These are phyloP conservation scores for Juglanconis sp. DNA, from an alignment of 2,329 filamentous ascomycete genomes.

Conservation along the genomic window DNA sequence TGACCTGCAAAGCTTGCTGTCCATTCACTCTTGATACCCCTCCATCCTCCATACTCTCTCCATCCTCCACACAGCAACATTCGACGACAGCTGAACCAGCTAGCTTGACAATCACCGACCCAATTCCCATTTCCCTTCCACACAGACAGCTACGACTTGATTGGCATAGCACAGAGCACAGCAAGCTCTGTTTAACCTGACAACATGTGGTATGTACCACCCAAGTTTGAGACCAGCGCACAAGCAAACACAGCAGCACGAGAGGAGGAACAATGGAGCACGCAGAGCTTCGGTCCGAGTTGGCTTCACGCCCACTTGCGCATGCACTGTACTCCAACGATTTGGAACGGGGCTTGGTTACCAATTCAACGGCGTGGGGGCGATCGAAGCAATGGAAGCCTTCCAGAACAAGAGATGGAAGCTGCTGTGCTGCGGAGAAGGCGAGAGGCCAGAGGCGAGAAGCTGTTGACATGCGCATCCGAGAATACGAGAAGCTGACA, in stretches of 20 bases:
- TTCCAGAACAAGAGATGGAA: too few relatives aligned
- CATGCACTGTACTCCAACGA: too few relatives aligned
- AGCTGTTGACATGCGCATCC: neutral
- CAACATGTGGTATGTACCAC: conserved; percentile 33
- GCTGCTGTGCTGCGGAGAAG: conserved; percentile 2
- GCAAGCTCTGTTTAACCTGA: conserved; percentile 21
- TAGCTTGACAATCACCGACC: neutral
- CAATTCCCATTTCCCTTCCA: too few relatives aligned
- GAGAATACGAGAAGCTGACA: conserved; percentile 24
- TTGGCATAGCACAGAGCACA: conserved; percentile 7
- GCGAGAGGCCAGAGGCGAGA: neutral
- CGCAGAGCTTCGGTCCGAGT: too few relatives aligned
- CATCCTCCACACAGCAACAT: conserved; percentile 5
- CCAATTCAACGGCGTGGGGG: too few relatives aligned
- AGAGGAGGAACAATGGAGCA: neutral
- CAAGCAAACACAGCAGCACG: neutral
- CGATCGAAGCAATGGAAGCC: too few relatives aligned
- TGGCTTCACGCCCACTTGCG: too few relatives aligned
- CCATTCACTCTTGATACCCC: conserved; percentile 16
- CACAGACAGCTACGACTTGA: neutral
- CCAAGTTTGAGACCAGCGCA: neutral
- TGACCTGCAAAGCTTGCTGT: conserved; percentile 5
- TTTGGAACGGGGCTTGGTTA: too few relatives aligned
- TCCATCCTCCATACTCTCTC: conserved; percentile 7
- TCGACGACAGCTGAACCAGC: conserved; percentile 1